Base-by-base conservation (phyloP, 192 early-diverging fungal genomes). In the Backusella westeae region DNA sequence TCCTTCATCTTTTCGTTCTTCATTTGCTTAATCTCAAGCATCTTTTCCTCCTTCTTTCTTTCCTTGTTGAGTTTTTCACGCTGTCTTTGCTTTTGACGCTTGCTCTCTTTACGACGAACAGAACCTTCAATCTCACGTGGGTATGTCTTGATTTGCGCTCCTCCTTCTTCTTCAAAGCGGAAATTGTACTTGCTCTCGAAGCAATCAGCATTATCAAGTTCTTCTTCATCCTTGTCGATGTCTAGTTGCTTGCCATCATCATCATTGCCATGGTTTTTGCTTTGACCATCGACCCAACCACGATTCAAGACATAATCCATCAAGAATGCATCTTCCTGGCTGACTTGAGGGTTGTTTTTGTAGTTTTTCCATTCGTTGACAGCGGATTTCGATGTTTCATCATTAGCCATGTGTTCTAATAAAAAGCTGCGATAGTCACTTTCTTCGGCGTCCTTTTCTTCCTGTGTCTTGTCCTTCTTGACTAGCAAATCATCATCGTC, bases 151-250 rank as follows among this genome's bases (percentile, higher is more conserved):
- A 99, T 87, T 35, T 91, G 85, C 5, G 85, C 65, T 17, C 86
- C 86, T 36, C 92, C 92, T 77, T 88, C 90, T 81, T 99, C 96
- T 85, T 97, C 95, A 73, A 92, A 98, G 63, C 97, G 90, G 86
- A 97, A 97, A 74, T 99, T 99, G 82, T 96, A 94, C 76, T 88
- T 87, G 65, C 89, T 90, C 84, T 99, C 97, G 77, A 98, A 99
- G 59, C 92, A 86, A 39, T 97, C 95, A 2, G 89, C 90, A 19
- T 86, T 85, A 68, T 96, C 96, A 29, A 94, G 84, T n/a, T 88
- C 85, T 66, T 93, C 90, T 77, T 95, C 93, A 52, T 91, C 95
- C 81, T 88, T 90, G 65, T 90, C 75, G 0, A 83, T 86, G 19
- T 89, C 87, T n/a, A n/a, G 46, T 17, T 49, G 46, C 21, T 87